Conservation (phyloP, 2,329 filamentous ascomycete species). For the Pestalotiopsis sp. region DNA sequence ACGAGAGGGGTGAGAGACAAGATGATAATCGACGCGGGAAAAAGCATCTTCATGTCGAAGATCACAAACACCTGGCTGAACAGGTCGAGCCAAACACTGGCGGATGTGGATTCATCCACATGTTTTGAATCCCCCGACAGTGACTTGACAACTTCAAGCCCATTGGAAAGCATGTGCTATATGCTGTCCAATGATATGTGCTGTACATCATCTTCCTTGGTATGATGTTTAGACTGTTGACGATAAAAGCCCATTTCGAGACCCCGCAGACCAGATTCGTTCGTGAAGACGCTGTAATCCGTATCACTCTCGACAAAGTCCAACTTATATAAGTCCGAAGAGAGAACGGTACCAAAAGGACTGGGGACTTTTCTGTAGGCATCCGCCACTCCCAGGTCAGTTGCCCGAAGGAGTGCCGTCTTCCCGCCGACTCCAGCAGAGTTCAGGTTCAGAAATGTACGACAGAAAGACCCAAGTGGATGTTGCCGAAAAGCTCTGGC, state of each 20-base stretch:
- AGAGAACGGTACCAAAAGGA: slow-evolving; percentile 81
- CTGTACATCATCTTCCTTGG: slow-evolving; percentile 77
- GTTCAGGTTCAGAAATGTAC: slow-evolving; percentile 89
- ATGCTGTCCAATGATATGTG: slow-evolving; percentile 69
- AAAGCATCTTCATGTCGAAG: slow-evolving; percentile 76
- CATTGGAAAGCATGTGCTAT: slow-evolving; percentile 93
- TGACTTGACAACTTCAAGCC: slow-evolving; percentile 70
- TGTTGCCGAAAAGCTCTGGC: slow-evolving; percentile 82
- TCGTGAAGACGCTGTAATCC: slow-evolving; percentile 81
- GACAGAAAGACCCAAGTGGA: slow-evolving; percentile 73
- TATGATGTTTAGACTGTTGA: slow-evolving; percentile 83
- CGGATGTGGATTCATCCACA: slow-evolving; percentile 60
- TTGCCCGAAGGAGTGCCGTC: slow-evolving; percentile 81
- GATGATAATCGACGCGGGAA: slow-evolving; percentile 72
- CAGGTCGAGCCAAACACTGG: slow-evolving; percentile 84
- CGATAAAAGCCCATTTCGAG: slow-evolving; percentile 88
- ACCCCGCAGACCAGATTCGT: slow-evolving; percentile 75
- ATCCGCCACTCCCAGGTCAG: slow-evolving; percentile 79
- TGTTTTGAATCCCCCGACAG: slow-evolving; percentile 68
- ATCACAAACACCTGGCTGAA: slow-evolving; percentile 78
- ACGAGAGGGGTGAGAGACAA: slow-evolving; percentile 59
- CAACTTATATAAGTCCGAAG: slow-evolving; percentile 77
- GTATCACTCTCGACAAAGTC: slow-evolving; percentile 80
- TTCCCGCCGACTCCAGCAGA: slow-evolving; percentile 87
- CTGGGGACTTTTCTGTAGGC: slow-evolving; percentile 71